phyloP scores from a whole-genome alignment of 163 green algal genomes.

The Coccomyxa subellipsoidea region DNA sequence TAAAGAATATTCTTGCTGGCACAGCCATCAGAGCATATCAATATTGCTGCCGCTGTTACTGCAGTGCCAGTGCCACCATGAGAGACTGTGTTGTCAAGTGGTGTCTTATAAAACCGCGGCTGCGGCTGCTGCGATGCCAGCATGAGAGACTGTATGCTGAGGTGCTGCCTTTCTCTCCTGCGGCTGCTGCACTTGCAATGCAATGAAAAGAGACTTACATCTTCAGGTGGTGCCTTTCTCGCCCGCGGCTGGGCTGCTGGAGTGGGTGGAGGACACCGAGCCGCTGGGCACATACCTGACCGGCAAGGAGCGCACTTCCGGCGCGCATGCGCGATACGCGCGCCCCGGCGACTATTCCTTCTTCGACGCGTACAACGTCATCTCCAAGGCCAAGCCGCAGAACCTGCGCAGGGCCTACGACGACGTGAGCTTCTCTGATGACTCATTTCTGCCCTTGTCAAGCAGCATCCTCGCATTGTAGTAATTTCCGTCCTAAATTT shows the following conservation, averaged over 20 bases:
- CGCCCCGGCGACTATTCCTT: constrained; percentile 42
- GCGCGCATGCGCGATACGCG: constrained; percentile 60
- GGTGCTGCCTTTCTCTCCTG: not conserved
- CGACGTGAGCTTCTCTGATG: too few species aligned
- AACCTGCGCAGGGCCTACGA: constrained; percentile 13
- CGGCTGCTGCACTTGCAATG: not conserved
- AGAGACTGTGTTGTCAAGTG: too few species aligned
- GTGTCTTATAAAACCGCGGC: too few species aligned
- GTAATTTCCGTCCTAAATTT: too few species aligned
- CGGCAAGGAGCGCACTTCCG: constrained; percentile 35
- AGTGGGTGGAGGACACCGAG: constrained; percentile 91
- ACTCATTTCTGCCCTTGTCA: too few species aligned
- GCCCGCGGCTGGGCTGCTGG: constrained; percentile 72
- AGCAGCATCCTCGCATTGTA: too few species aligned
- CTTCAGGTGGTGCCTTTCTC: constrained; percentile 67
- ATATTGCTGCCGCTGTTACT: too few species aligned
- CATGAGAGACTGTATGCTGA: too few species aligned
- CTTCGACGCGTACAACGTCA: constrained; percentile 40
- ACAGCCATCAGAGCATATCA: too few species aligned
- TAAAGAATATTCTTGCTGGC: too few species aligned
- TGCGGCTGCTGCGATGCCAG: too few species aligned
- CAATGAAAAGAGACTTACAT: not conserved
- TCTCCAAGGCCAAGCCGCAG: constrained; percentile 20
- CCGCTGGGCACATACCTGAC: constrained; percentile 80
- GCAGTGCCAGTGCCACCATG: too few species aligned